A percentile compares a stretch with the other conserved stretches of the same genome.
These are phyloP conservation scores for Neobulgaria alba DNA, from an alignment of 2,329 filamentous ascomycete genomes.

Conservation along the genomic window DNA sequence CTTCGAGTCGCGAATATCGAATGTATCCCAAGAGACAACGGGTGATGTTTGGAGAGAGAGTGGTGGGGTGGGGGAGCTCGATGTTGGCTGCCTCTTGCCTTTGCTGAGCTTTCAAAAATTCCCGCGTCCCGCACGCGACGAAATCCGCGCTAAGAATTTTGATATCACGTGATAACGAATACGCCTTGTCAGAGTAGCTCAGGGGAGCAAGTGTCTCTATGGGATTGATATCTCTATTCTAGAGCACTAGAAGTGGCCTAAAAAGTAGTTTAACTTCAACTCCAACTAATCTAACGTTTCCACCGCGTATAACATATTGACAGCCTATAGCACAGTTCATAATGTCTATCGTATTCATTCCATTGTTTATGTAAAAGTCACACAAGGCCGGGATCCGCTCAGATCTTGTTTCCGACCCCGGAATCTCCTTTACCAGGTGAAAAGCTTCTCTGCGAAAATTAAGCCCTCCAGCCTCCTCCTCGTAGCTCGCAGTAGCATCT, in stretches of 20 bases:
- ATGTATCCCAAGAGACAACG: background rate
- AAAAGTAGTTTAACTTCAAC: no score
- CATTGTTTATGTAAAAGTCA: no score
- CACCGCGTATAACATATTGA: no score
- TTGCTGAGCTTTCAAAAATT: background rate
- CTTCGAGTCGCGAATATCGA: background rate
- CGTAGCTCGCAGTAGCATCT: slow-evolving; percentile 2
- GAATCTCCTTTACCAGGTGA: background rate
- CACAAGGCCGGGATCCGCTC: no score
- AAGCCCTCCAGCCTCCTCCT: slow-evolving; percentile 1
- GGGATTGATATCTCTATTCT: no score
- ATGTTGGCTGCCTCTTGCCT: background rate
- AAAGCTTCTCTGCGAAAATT: background rate
- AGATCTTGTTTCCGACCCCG: no score
- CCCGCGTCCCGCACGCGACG: background rate
- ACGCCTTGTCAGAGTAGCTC: no score
- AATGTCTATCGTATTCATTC: no score
- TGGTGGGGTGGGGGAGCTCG: background rate
- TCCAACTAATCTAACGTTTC: no score
- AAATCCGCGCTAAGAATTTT: background rate
- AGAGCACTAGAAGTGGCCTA: no score
- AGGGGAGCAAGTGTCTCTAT: no score
- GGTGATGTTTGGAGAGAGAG: background rate
- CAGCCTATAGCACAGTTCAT: no score
- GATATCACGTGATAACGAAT: background rate